Evolutionary conservation across 192 early-diverging fungal genomes (phyloP).

Genomic region (Rhizoclosmatium sp.): DNA sequence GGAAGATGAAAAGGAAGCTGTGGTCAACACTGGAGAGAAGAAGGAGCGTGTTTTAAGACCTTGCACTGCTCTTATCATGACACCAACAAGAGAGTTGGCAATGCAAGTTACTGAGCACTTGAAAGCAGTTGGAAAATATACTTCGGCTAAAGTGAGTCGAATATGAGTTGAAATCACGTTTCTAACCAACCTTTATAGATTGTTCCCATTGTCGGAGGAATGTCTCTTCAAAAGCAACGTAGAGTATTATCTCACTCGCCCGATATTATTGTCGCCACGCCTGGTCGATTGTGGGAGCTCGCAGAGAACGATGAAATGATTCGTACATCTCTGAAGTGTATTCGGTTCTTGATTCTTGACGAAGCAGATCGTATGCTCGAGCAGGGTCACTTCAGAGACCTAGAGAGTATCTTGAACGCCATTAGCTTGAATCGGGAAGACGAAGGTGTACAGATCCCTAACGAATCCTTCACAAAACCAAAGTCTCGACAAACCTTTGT

Average conservation of each 20-base stretch:
- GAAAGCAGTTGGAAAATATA: constrained; percentile 44
- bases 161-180: not conserved
- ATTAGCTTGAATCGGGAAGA: constrained; percentile 28
- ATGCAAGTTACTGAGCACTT: constrained; percentile 93
- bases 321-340: constrained; percentile 65
- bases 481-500: constrained; percentile 82
- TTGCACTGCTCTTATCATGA: constrained; percentile 77
- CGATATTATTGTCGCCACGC: constrained; percentile 95
- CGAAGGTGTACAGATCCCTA: not conserved
- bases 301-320: constrained; percentile 62
- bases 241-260: constrained; percentile 69
- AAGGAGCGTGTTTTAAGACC: constrained; percentile 23
- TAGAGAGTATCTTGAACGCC: constrained; percentile 72
- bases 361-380: constrained; percentile 97
- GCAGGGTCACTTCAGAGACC: constrained; percentile 87
- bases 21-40: constrained; percentile 7
- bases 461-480: constrained; percentile 7
- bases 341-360: constrained; percentile 86
- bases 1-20: constrained; percentile 38
- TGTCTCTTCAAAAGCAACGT: constrained; percentile 91
- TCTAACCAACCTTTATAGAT: constrained; percentile 50
- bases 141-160: constrained; percentile 31
- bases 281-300: constrained; percentile 82
- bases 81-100: constrained; percentile 95
- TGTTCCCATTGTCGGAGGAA: constrained; percentile 89